Base-by-base conservation (phyloP, 179 eudicot genomes). In the Dionaea muscipula region DNA sequence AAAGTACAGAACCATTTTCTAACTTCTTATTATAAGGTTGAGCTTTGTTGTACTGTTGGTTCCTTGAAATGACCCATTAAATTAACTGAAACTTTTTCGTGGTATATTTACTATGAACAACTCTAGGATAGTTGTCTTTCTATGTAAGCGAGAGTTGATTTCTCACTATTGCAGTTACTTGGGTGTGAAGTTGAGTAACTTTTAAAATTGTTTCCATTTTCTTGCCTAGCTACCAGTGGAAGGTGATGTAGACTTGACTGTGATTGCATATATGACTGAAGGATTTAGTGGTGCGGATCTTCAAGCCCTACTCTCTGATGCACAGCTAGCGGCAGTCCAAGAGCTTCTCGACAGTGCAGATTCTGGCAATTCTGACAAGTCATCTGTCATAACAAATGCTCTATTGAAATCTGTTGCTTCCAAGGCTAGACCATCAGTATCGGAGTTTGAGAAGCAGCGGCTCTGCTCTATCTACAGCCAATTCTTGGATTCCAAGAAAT, bases 231-330 rank as follows among this genome's bases (percentile, higher is more conserved):
- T 91, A 56, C 93, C 88, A 10, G 28, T 87, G 78, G 82, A 75
- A 27, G 69, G 66, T 61, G 83, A 87, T 33, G 75, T 79, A 63
- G 88, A 87, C 56, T 70, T 84, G 70, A 81, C 72, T 7, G 60
- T 70, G n/a, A 59, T 84, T 64, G 88, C 98, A 62, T 31, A 16
- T 43, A 66, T 77, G 68, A 84, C 94, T 12, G 85, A 84, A 56
- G 98, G 96, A 60, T 84, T 87, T 59, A 87, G 98, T 63, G 98
- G 96, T 53, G 96, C 98, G 27, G 98, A 91, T 76, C 98, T 91
- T 44, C 94, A 88, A 73, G 96, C 98, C 26, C 96, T 87, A 62
- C 83, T 91, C 47, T 91, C 96, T 21, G 96, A 91, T 64, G 81
- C 96, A 60, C 94, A 91, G 74, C 76, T 87, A 69, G 98, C 86